Conservation (phyloP, 352 stramenopile species). For the Phytophthora sp. region DNA sequence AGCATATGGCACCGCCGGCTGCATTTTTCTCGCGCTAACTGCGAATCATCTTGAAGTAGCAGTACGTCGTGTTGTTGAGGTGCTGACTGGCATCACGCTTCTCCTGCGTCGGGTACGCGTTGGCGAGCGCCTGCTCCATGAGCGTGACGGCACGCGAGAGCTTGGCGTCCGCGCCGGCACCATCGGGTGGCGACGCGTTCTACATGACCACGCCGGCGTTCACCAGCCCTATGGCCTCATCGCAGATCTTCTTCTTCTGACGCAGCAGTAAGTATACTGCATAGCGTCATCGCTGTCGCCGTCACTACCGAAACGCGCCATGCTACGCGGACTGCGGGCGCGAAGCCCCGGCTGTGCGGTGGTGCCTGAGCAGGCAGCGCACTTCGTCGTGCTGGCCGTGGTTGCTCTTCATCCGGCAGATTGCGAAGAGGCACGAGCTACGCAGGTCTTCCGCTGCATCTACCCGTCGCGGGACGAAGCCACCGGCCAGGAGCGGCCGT, state of each 20-base stretch:
- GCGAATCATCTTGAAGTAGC: slow-evolving; percentile 89
- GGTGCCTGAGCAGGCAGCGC: too few species aligned
- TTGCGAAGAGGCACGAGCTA: too few species aligned
- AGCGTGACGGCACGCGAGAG: slow-evolving; percentile 70
- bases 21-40: slow-evolving; percentile 73
- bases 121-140: slow-evolving; percentile 80
- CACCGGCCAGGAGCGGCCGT: too few species aligned
- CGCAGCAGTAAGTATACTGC: slow-evolving; percentile 63
- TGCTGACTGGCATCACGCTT: slow-evolving; percentile 74
- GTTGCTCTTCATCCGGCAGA: too few species aligned
- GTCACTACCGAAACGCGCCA: slow-evolving; percentile 57
- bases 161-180: slow-evolving; percentile 61
- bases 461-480: too few species aligned
- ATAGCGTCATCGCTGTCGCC: slow-evolving; percentile 67
- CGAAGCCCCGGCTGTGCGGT: too few species aligned
- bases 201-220: slow-evolving; percentile 83
- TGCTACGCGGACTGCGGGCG: slow-evolving; percentile 32
- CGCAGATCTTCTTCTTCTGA: slow-evolving; percentile 80
- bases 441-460: too few species aligned
- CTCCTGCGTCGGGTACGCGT: slow-evolving; percentile 75
- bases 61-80: slow-evolving; percentile 86
- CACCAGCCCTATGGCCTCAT: slow-evolving; percentile 83
- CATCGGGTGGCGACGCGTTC: slow-evolving; percentile 65
- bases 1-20: slow-evolving; percentile 29
- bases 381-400: too few species aligned